Conservation (phyloP, 352 stramenopile species). For the Halophytophthora batemanensis region DNA sequence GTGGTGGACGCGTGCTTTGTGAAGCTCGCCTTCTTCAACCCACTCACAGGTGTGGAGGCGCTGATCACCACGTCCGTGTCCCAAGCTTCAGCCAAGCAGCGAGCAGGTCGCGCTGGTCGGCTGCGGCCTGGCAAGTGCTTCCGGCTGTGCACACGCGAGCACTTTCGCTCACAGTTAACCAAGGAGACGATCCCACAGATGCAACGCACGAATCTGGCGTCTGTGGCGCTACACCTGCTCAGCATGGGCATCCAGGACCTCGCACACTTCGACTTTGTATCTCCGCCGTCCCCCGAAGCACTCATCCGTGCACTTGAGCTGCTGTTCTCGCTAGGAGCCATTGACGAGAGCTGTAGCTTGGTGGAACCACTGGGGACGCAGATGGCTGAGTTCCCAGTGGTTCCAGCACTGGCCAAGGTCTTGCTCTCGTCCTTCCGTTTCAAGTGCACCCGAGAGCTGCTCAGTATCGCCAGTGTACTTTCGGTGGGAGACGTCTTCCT, state of each 20-base stretch:
- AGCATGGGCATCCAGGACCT: conserved; percentile 87
- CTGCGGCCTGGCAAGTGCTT: conserved; percentile 78
- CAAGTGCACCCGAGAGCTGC: conserved; percentile 90
- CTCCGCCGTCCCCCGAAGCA: conserved; percentile 64
- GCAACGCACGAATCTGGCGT: conserved; percentile 75
- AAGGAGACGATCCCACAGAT: conserved; percentile 82
- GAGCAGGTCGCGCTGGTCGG: conserved; percentile 92
- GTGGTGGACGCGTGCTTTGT: conserved; percentile 76
- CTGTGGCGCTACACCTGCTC: conserved; percentile 65
- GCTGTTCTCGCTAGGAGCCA: conserved; percentile 65
- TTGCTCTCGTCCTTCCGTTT: conserved; percentile 64
- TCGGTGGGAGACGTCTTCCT: conserved; percentile 90
- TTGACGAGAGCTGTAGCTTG: conserved; percentile 53
- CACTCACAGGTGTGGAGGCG: conserved; percentile 74
- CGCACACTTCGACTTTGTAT: conserved; percentile 83
- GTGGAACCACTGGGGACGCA: conserved; percentile 86
- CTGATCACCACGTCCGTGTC: conserved; percentile 94
- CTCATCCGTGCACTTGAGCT: conserved; percentile 70
- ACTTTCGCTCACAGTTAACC: conserved; percentile 39
- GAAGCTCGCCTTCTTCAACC: conserved; percentile 85
- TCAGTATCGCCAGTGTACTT: conserved; percentile 96
- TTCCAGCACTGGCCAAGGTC: conserved; percentile 83
- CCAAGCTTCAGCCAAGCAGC: conserved; percentile 95
- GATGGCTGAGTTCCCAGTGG: conserved; percentile 98
- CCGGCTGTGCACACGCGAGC: conserved; percentile 59